phyloP scores from a whole-genome alignment of 129 eudicot genomes.

The Glebionis coronaria region DNA sequence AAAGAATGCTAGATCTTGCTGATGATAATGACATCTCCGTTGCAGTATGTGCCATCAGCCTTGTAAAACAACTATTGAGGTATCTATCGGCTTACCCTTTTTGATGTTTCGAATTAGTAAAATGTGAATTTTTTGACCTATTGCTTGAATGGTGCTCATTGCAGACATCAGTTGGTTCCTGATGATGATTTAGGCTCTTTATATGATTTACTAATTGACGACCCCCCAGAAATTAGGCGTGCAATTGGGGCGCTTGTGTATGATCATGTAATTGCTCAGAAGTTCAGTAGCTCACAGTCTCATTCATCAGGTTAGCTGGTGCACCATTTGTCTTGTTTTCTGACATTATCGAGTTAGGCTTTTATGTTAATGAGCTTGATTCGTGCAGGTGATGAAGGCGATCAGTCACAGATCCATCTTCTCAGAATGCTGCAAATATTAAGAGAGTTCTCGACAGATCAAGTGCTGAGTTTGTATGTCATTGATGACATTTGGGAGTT shows the following conservation, averaged over 20 bases:
- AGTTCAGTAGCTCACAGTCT: slow-evolving; percentile 62
- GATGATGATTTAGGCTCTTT: slow-evolving; percentile 94
- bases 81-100: slow-evolving; percentile 10
- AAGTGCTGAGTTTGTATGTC: slow-evolving; percentile 73
- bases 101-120: not conserved
- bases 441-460: slow-evolving; percentile 86
- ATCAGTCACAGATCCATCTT: slow-evolving; percentile 71
- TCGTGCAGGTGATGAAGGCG: slow-evolving; percentile 61
- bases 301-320: slow-evolving; percentile 56
- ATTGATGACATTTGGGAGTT: slow-evolving; percentile 99
- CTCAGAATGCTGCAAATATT: slow-evolving; percentile 87
- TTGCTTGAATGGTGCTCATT: slow-evolving; percentile 17
- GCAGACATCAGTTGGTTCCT: slow-evolving; percentile 88
- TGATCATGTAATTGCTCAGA: slow-evolving; percentile 95
- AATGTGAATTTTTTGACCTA: not conserved
- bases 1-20: slow-evolving; percentile 95
- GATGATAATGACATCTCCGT: slow-evolving; percentile 93
- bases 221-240: slow-evolving; percentile 90
- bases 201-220: slow-evolving; percentile 86
- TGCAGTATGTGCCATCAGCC: slow-evolving; percentile 95
- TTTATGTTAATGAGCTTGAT: slow-evolving; percentile 13
- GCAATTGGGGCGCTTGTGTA: slow-evolving; percentile 95
- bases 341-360: slow-evolving; percentile 9
- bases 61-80: slow-evolving; percentile 91
- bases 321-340: not conserved